phyloP scores from a whole-genome alignment of 768 basidiomycete species.

The Termitomyces sp. region DNA sequence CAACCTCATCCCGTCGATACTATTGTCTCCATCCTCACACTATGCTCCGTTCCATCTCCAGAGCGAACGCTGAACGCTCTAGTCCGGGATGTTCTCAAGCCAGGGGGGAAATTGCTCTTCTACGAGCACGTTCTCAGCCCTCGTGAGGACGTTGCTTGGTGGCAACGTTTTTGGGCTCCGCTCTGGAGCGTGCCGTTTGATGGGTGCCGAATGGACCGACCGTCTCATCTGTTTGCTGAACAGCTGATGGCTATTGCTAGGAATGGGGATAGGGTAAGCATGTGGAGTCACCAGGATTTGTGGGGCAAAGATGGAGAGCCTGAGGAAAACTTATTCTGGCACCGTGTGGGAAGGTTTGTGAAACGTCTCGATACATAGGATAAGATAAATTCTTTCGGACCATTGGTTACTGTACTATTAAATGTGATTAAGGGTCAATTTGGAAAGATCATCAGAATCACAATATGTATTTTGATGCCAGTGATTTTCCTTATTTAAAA shows the following conservation, averaged over 20 bases:
- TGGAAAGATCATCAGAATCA: too few species aligned
- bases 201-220: constrained; percentile 61
- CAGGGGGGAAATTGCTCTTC: constrained; percentile 61
- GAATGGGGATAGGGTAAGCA: constrained; percentile 20
- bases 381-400: too few species aligned
- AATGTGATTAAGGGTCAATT: too few species aligned
- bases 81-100: constrained; percentile 47
- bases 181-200: constrained; percentile 57
- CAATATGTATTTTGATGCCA: too few species aligned
- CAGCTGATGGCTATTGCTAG: constrained; percentile 22
- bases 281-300: constrained; percentile 44
- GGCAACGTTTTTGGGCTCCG: constrained; percentile 73
- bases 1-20: constrained; percentile 44
- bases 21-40: constrained; percentile 56
- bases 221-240: constrained; percentile 45
- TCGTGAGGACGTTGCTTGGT: constrained; percentile 52
- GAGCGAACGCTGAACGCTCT: constrained; percentile 41
- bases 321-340: constrained; percentile 57
- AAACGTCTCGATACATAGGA: constrained; percentile 26
- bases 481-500: too few species aligned
- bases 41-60: constrained; percentile 63
- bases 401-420: too few species aligned
- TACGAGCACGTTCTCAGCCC: constrained; percentile 68
- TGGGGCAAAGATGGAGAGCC: constrained; percentile 49
- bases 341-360: constrained; percentile 51